These are phyloP conservation scores for Coemansia pectinata DNA, from an alignment of 192 early-diverging fungal genomes.

Conservation along the genomic window DNA sequence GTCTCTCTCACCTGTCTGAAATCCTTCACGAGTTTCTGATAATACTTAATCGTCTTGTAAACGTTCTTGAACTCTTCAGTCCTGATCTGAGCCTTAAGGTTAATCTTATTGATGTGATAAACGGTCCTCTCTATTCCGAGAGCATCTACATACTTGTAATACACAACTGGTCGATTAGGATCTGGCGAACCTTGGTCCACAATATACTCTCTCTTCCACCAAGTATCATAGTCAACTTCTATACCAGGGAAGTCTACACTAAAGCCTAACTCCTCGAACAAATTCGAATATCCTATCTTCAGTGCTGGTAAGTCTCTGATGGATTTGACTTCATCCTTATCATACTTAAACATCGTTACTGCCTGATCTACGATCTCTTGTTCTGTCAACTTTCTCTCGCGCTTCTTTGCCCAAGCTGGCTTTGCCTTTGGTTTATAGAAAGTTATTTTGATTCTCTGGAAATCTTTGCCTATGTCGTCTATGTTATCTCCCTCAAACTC, in stretches of 20 bases:
- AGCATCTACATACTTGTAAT: background rate
- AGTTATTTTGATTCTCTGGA: background rate
- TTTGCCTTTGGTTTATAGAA: background rate
- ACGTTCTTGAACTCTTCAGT: background rate
- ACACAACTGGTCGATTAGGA: background rate
- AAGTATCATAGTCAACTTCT: background rate
- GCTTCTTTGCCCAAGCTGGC: background rate
- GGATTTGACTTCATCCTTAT: background rate
- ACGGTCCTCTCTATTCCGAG: background rate
- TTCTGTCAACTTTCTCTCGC: background rate
- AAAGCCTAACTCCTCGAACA: background rate
- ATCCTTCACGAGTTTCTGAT: background rate
- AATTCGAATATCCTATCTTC: background rate
- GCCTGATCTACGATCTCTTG: background rate
- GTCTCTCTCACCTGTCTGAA: background rate
- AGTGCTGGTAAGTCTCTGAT: background rate
- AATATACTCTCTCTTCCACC: background rate
- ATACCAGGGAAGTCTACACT: background rate
- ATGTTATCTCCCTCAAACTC: constrained; percentile 1
- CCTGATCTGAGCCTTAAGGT: background rate
- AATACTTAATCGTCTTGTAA: background rate
- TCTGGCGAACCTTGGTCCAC: background rate
- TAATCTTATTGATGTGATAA: background rate
- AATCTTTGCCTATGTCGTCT: background rate
- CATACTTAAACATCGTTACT: background rate